A percentile compares a stretch with the other conserved stretches of the same genome.
Evolutionary conservation across 768 basidiomycete species (phyloP).

Genomic region (Hypholoma sublateritium): DNA sequence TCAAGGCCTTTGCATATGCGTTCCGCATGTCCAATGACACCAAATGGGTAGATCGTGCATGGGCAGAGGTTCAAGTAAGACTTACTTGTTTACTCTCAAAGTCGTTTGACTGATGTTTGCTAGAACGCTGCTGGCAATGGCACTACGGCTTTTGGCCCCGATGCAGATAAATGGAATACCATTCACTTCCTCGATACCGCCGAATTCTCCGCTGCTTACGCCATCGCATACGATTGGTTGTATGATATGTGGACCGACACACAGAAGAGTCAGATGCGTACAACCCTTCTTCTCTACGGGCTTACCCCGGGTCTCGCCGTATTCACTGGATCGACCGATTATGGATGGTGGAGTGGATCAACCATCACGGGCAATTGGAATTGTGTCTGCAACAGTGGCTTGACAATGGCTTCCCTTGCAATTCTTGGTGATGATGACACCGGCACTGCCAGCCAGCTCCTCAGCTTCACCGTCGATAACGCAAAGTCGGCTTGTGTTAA

Average conservation of each 20-base stretch:
- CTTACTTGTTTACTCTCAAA: neutral
- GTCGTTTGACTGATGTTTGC: neutral
- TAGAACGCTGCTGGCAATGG: constrained; percentile 79
- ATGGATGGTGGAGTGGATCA: constrained; percentile 76
- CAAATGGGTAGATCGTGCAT: constrained; percentile 85
- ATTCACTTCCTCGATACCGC: constrained; percentile 89
- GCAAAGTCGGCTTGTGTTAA: constrained; percentile 75
- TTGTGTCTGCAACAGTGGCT: constrained; percentile 90
- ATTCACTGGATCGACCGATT: constrained; percentile 38
- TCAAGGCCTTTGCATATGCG: constrained; percentile 92
- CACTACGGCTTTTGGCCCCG: constrained; percentile 62
- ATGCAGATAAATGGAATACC: constrained; percentile 78
- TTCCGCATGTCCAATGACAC: constrained; percentile 92
- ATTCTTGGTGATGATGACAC: constrained; percentile 83
- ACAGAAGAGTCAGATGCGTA: constrained; percentile 69
- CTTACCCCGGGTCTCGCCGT: constrained; percentile 63
- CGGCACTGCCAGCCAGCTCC: constrained; percentile 64
- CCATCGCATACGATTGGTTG: constrained; percentile 95
- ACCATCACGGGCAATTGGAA: constrained; percentile 93
- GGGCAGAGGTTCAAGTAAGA: constrained; percentile 78
- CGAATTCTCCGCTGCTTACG: constrained; percentile 89
- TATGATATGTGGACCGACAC: constrained; percentile 78
- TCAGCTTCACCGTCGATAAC: constrained; percentile 69
- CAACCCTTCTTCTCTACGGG: constrained; percentile 76
- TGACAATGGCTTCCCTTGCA: constrained; percentile 87